phyloP scores from a whole-genome alignment of 495 filamentous ascomycete genomes.

The Aspergillus panamensis region DNA sequence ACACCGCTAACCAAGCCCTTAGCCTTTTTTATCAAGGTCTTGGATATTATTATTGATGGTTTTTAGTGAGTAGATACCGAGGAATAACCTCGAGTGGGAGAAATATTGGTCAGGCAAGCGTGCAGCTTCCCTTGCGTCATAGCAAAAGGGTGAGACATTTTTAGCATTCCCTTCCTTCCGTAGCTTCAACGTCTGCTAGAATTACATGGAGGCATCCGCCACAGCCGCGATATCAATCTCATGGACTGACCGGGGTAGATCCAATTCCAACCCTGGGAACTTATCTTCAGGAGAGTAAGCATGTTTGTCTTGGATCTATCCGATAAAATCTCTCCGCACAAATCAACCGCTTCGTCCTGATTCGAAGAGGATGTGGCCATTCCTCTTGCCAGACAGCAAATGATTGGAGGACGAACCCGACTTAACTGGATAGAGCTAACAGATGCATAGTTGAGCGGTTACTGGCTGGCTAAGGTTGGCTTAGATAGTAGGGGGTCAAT shows the following conservation, averaged over 20 bases:
- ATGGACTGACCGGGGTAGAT: slow-evolving; percentile 10
- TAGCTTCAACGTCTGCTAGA: slow-evolving; percentile 2
- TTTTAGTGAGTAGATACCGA: neutral
- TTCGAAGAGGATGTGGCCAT: slow-evolving; percentile 9
- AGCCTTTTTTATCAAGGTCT: too few species aligned
- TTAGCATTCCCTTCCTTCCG: slow-evolving; percentile 8
- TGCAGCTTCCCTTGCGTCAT: slow-evolving; percentile 14
- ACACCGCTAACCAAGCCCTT: too few species aligned
- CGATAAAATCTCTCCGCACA: neutral
- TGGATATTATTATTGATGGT: neutral
- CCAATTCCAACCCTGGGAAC: neutral
- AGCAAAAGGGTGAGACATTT: slow-evolving; percentile 7
- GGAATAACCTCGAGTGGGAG: neutral
- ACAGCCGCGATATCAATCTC: slow-evolving; percentile 28
- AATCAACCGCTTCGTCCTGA: neutral
- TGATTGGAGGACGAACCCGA: slow-evolving; percentile 12
- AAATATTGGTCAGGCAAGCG: neutral
- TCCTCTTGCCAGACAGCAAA: slow-evolving; percentile 1
- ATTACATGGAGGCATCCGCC: slow-evolving; percentile 19
- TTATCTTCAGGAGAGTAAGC: neutral
- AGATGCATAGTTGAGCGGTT: slow-evolving; percentile 1
- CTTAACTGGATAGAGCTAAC: slow-evolving; percentile 10
- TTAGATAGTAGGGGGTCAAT: slow-evolving; percentile 6
- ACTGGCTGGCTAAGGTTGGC: slow-evolving; percentile 17
- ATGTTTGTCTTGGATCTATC: neutral